These are phyloP conservation scores for Aspergillus cavernicola DNA, from an alignment of 495 filamentous ascomycete genomes.

Conservation along the genomic window DNA sequence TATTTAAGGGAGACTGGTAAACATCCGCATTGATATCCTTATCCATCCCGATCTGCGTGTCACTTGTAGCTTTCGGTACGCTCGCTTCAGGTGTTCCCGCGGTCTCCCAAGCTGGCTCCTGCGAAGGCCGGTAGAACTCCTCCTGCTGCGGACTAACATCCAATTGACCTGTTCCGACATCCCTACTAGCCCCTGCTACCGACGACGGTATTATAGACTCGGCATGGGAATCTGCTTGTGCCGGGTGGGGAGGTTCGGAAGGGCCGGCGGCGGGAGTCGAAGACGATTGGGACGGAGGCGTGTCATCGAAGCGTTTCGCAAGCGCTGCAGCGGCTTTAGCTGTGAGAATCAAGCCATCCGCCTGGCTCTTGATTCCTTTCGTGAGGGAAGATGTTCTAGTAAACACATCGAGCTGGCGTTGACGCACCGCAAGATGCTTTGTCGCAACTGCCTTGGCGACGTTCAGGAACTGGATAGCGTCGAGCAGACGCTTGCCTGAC, in stretches of 20 bases:
- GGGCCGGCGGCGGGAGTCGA: slow-evolving; percentile 5
- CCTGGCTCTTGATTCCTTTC: slow-evolving; percentile 60
- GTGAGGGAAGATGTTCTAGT: slow-evolving; percentile 71
- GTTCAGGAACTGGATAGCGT: slow-evolving; percentile 73
- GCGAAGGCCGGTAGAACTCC: slow-evolving; percentile 53
- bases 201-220: slow-evolving; percentile 56
- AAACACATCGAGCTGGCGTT: slow-evolving; percentile 74
- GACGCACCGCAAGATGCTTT: slow-evolving; percentile 75
- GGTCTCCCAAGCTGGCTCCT: slow-evolving; percentile 38
- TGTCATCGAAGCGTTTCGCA: slow-evolving; percentile 51
- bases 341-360: slow-evolving; percentile 60
- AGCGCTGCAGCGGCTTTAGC: slow-evolving; percentile 60
- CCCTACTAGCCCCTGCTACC: slow-evolving; percentile 24
- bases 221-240: slow-evolving; percentile 48
- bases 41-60: slow-evolving; percentile 36
- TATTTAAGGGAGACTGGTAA: slow-evolving; percentile 41
- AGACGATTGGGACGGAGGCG: slow-evolving; percentile 14
- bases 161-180: slow-evolving; percentile 20
- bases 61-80: slow-evolving; percentile 51
- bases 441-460: slow-evolving; percentile 72
- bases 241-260: slow-evolving; percentile 31
- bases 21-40: slow-evolving; percentile 55
- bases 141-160: slow-evolving; percentile 52
- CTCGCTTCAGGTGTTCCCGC: slow-evolving; percentile 58
- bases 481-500: slow-evolving; percentile 70